Evolutionary conservation across 2,329 filamentous ascomycete species (phyloP).

Genomic region (Penicillium digitatum): DNA sequence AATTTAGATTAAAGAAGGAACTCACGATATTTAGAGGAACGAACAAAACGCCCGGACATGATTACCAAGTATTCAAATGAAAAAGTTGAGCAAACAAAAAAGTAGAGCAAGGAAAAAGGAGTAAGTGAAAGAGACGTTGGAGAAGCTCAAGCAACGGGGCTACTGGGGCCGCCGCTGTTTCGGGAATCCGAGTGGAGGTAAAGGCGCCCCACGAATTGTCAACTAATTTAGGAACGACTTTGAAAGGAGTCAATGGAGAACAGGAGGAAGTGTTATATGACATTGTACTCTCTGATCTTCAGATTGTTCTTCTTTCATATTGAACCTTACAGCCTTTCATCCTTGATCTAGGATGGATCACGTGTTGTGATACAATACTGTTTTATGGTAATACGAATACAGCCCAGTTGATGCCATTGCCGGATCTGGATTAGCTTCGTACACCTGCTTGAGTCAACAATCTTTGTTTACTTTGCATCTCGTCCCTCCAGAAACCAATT

Average conservation of each 20-base stretch:
- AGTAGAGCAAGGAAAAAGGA: constrained; percentile 13
- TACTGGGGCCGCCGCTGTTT: constrained; percentile 22
- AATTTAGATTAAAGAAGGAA: constrained; percentile 17
- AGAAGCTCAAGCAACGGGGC: constrained; percentile 23
- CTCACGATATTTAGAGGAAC: constrained; percentile 70
- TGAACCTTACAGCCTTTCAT: background rate
- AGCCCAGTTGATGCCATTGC: constrained; percentile 6
- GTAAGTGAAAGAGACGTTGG: constrained; percentile 21
- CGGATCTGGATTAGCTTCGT: constrained; percentile 4
- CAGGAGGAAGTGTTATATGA: background rate
- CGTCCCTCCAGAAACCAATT: constrained; percentile 14
- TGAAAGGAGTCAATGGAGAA: background rate
- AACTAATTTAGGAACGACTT: background rate
- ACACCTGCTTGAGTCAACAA: constrained; percentile 27
- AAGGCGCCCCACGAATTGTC: constrained; percentile 5
- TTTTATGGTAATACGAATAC: constrained; percentile 10
- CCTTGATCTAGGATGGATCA: background rate
- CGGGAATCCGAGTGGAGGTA: constrained; percentile 15
- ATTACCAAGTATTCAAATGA: constrained; percentile 15
- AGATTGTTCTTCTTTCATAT: background rate
- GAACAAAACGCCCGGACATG: constrained; percentile 70
- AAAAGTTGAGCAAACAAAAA: constrained; percentile 6
- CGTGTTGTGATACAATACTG: background rate
- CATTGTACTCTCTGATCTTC: background rate
- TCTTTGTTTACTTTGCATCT: constrained; percentile 32